These are phyloP conservation scores for Saccharomycopsis phalli DNA, from an alignment of 1,139 yeast genomes.

Conservation along the genomic window DNA sequence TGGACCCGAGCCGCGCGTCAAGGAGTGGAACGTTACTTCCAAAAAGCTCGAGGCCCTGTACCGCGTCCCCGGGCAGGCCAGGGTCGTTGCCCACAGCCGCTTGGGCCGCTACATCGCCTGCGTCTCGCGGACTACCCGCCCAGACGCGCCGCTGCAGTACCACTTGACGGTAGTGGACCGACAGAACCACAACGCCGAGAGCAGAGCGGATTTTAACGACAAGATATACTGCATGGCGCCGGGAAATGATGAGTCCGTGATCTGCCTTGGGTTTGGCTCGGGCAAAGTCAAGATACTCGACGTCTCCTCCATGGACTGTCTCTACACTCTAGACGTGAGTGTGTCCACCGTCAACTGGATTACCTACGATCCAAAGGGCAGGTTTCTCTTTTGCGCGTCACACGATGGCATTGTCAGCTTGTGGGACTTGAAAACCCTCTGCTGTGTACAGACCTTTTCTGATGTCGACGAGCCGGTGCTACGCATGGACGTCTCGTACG, in stretches of 20 bases:
- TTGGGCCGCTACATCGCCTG: constrained; percentile 43
- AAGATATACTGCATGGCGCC: constrained; percentile 24
- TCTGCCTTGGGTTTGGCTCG: constrained; percentile 27
- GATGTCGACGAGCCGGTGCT: constrained; percentile 44
- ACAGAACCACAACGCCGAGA: constrained; percentile 21
- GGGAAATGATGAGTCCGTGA: constrained; percentile 27
- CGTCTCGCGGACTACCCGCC: no score
- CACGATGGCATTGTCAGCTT: constrained; percentile 61
- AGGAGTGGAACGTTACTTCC: constrained; percentile 46
- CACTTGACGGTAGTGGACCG: constrained; percentile 23
- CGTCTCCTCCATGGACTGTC: constrained; percentile 7
- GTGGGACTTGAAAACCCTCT: constrained; percentile 45
- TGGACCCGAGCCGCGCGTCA: constrained; percentile 44
- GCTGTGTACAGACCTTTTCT: constrained; percentile 36
- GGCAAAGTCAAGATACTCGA: constrained; percentile 35
- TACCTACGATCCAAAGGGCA: constrained; percentile 51
- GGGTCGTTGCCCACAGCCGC: no score
- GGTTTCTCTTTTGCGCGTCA: constrained; percentile 50
- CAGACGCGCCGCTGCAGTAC: no score
- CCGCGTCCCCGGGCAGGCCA: no score
- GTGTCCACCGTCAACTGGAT: constrained; percentile 45
- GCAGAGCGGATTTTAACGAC: constrained; percentile 19
- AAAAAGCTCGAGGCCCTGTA: constrained; percentile 33
- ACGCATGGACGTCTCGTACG: constrained; percentile 36
- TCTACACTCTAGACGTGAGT: constrained; percentile 36